A percentile compares a stretch with the other conserved stretches of the same genome.
Evolutionary conservation across 2,329 filamentous ascomycete genomes (phyloP).

Genomic region (Sclerotinia sclerotiorum): DNA sequence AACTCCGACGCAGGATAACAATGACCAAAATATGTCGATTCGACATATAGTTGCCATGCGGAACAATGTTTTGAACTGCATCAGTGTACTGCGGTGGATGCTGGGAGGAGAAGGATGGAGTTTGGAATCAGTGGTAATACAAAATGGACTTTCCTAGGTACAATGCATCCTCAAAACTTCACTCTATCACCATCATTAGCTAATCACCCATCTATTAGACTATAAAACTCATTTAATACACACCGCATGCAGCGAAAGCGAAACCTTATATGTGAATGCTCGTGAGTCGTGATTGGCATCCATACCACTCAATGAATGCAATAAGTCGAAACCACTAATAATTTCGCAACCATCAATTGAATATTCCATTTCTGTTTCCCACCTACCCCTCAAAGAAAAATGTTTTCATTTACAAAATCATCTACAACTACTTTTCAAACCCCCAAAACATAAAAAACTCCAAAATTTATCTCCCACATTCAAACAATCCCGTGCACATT

Average conservation of each 20-base stretch:
- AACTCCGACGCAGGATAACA: background rate
- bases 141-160: background rate
- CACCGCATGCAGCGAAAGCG: background rate
- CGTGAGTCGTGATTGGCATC: background rate
- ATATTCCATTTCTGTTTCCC: background rate
- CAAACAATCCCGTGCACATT: background rate
- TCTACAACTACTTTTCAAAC: background rate
- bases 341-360: constrained; percentile 1
- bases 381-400: background rate
- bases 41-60: background rate
- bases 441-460: background rate
- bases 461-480: background rate
- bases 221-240: too few relatives aligned
- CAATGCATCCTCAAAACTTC: too few relatives aligned
- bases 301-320: background rate
- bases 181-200: background rate
- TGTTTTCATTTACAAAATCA: background rate
- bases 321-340: background rate
- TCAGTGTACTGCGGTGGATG: background rate
- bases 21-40: background rate
- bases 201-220: background rate
- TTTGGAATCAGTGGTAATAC: background rate
- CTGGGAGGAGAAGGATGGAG: background rate
- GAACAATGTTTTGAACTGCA: too few relatives aligned
- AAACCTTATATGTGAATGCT: background rate